Evolutionary conservation across 768 basidiomycete species (phyloP).

Genomic region (Lactarius hengduanensis): DNA sequence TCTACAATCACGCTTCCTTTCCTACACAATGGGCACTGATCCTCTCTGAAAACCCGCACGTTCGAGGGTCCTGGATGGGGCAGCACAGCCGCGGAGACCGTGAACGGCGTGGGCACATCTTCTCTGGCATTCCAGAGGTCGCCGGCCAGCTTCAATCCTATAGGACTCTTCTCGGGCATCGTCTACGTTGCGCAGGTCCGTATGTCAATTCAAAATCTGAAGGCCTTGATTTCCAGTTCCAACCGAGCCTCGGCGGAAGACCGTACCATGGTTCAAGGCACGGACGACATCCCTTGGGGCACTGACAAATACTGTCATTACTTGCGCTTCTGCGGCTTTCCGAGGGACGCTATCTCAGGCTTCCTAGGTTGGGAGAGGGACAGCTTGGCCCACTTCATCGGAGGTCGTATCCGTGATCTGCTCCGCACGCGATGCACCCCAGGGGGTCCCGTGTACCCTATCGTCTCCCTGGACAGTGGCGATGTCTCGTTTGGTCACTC

Average conservation of each 20-base stretch:
- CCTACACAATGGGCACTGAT: conserved; percentile 14
- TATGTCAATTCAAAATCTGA: neutral
- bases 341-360: neutral
- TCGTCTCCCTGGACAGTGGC: conserved; percentile 7
- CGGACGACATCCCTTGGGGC: conserved; percentile 4
- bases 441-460: neutral
- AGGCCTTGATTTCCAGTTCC: neutral
- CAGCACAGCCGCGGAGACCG: conserved; percentile 3
- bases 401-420: neutral
- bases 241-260: conserved; percentile 12
- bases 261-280: neutral
- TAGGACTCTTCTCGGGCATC: conserved; percentile 1
- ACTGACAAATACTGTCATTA: neutral
- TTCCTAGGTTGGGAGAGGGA: neutral
- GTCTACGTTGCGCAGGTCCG: neutral
- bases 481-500: neutral
- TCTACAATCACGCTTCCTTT: neutral
- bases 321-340: conserved; percentile 12
- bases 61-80: conserved; percentile 11
- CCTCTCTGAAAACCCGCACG: neutral
- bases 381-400: neutral
- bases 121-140: conserved; percentile 2
- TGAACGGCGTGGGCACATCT: neutral
- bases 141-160: neutral
- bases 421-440: neutral